Base-by-base conservation (phyloP, 225 moss, liverwort and hornwort genomes). In the Pseudisothecium myosuroides region DNA sequence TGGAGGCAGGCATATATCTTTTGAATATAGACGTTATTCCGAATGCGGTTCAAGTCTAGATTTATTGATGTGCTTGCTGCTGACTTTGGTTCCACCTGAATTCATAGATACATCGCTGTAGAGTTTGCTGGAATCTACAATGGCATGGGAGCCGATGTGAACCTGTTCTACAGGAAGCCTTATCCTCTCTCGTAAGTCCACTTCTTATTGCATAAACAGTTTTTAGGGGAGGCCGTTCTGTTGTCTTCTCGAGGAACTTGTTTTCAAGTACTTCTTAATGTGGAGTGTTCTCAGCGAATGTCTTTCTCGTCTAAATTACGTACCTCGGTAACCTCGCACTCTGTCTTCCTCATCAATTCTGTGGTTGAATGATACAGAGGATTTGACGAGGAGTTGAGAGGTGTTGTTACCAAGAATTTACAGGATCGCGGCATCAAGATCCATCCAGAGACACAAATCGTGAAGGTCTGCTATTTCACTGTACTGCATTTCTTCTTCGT, bases 111-210 rank as follows among this genome's bases (percentile, higher is more conserved):
- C 71, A 98, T 98, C 86, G 96, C 96, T 41, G 94, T 98, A 83
- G 97, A 98, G 91, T 98, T 98, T 85, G 92, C 96, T 23, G 97
- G 97, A 67, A 98, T 97, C 32, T 98, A 91, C 77, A 77, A 83
- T 81, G 95, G 98, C 56, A 95, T 98, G 95, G 98, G 97, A 93
- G 93, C 96, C 61, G 80, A 98, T 69, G 98, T 98, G 31, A 88
- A 98, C 65, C 49, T 98, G 83, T 91, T 95, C 72, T 98, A 96
- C 52, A 93, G 97, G 85, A 95, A 94, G 92, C 59, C 92, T 24
- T 65, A 66, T 15, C 98, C 95, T 66, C 92, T 98, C 69, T 78
- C 90, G 88, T 95, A 87, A 90, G 96, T 89, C 18, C 56, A 76
- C 28, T 63, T 7, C 36, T 24, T 15, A 6, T 79, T 83, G 6